phyloP scores from a whole-genome alignment of 805 yeast genomes.

The Sugiyamaella lignohabitans region DNA sequence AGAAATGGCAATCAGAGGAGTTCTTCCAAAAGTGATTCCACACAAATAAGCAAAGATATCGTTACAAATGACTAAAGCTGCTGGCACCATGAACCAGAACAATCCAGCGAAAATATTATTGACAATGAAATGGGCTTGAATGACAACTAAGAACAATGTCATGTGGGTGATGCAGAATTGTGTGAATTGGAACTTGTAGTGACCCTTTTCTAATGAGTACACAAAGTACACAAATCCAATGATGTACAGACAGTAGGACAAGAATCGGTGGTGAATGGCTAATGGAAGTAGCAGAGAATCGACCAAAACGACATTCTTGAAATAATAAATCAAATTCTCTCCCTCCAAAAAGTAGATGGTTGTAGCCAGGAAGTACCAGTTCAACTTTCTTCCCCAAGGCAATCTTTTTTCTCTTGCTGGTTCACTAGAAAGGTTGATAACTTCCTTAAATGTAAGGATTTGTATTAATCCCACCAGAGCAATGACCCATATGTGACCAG shows the following conservation, averaged over 20 bases:
- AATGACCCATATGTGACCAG: conserved; percentile 83
- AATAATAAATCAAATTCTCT: conserved; percentile 65
- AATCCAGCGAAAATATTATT: conserved; percentile 84
- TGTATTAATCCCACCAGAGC: conserved; percentile 66
- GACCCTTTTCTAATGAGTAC: conserved; percentile 80
- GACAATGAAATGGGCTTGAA: conserved; percentile 90
- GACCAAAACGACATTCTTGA: conserved; percentile 43
- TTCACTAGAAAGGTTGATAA: conserved; percentile 75
- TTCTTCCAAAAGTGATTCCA: conserved; percentile 92
- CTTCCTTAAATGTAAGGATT: conserved; percentile 81
- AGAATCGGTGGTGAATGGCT: conserved; percentile 73
- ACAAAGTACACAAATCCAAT: conserved; percentile 88
- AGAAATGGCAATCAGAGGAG: conserved; percentile 86
- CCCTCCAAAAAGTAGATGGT: conserved; percentile 88
- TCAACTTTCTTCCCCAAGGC: conserved; percentile 74
- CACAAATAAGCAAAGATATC: conserved; percentile 96
- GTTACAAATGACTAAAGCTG: conserved; percentile 83
- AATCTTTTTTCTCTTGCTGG: conserved; percentile 78
- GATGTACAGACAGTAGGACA: conserved; percentile 77
- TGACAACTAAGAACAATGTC: conserved; percentile 82
- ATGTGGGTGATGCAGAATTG: conserved; percentile 91
- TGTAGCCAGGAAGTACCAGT: conserved; percentile 89
- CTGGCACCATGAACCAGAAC: conserved; percentile 92
- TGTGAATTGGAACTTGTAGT: conserved; percentile 85
- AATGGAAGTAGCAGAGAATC: conserved; percentile 50